Conservation (phyloP, 495 filamentous ascomycete species). For the Neurospora sublineolata region DNA sequence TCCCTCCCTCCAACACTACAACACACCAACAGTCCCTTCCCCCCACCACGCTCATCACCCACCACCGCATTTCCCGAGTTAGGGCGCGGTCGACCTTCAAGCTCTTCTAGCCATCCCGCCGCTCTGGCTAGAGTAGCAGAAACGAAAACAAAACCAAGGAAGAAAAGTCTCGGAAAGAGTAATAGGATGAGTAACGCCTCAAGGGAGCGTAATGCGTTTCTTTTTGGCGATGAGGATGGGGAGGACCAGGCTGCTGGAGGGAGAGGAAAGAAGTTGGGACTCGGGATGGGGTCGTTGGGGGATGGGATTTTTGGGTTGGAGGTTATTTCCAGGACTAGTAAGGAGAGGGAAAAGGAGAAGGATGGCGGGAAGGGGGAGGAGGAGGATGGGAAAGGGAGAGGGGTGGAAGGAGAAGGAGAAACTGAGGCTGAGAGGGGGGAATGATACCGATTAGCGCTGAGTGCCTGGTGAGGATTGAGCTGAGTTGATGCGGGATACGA, state of each 20-base stretch:
- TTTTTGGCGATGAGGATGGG: slow-evolving; percentile 38
- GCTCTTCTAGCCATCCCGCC: not conserved
- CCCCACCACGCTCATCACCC: slow-evolving; percentile 9
- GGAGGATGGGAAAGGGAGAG: not conserved
- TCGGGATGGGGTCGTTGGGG: slow-evolving; percentile 5
- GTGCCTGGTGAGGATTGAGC: too few species aligned
- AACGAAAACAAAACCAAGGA: slow-evolving; percentile 16
- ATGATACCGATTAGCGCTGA: too few species aligned
- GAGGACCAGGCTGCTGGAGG: slow-evolving; percentile 16
- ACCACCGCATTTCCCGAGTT: slow-evolving; percentile 1
- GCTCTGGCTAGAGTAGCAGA: too few species aligned
- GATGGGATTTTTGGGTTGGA: slow-evolving; percentile 38
- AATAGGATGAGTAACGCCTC: slow-evolving; percentile 18
- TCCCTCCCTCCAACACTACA: not conserved
- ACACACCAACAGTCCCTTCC: slow-evolving; percentile 4
- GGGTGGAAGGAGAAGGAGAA: not conserved
- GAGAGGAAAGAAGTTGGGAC: slow-evolving; percentile 9
- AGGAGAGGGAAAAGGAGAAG: not conserved
- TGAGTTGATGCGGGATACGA: not conserved
- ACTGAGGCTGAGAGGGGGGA: too few species aligned
- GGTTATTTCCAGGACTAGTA: slow-evolving; percentile 23
- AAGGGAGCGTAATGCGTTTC: slow-evolving; percentile 43
- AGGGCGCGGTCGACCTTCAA: not conserved
- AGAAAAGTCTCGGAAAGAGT: not conserved
- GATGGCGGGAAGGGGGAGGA: not conserved